Base-by-base conservation (phyloP, 169 alveolate species). In the Plasmodium yoelii region DNA sequence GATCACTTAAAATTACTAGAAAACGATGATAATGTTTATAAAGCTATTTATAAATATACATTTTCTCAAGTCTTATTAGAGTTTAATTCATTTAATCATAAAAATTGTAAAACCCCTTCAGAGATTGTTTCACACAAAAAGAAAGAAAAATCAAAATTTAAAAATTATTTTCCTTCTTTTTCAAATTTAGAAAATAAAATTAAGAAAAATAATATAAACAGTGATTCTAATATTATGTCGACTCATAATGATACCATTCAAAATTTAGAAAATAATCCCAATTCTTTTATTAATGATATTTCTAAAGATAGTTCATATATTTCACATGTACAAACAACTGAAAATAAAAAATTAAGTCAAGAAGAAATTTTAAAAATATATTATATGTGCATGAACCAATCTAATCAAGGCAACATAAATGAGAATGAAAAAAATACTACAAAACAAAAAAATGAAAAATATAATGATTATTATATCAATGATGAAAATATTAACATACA, bases 391-490 rank as follows among this genome's bases (percentile, higher is more conserved):
- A 55, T 24, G 12, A n/a, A 22, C n/a, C 13, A 24, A 2, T 7
- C 22, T 63, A 19, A 18, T 15, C 7, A n/a, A 53, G 34, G 44
- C 57, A 42, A 5, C 47, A n/a, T 44, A 8, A 34, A 34, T 5
- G 73, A 6, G 46, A 39, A 67, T 7, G 28, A 42, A 15, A 15
- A 69, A 19, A 26, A 60, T 39, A 51, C 49, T n/a, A 19, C 3
- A 44, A 39, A 15, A 22, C 8, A 7, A 24, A 34, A 57, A 55
- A 10, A 42, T 10, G 34, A 15, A 15, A 70, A 69, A 18, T 86
- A 59, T 56, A 86, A 86, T 56, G 91, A 86, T 53, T 86, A 86
- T 39, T 86, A 86, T 60, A 68, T 86, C n/a, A 87, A 86, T 39
- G 91, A 86, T 24, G 56, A 68, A 51, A 24, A 86, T 53, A 56